These are phyloP conservation scores for Colletotrichum cereale DNA, from an alignment of 2,329 filamentous ascomycete species.

Conservation along the genomic window DNA sequence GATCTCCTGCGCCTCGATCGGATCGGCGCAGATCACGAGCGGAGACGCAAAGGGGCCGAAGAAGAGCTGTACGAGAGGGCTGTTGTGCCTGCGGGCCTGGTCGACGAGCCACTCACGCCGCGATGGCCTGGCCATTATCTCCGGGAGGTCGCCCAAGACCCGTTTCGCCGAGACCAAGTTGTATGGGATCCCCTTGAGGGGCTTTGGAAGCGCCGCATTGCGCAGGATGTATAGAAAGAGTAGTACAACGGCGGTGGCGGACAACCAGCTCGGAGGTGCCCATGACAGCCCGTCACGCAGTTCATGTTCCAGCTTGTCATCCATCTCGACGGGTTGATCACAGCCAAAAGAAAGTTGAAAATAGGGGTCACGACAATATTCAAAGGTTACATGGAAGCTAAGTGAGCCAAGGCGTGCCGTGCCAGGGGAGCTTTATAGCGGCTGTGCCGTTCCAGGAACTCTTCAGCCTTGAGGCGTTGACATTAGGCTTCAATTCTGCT, in stretches of 20 bases:
- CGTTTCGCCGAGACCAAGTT: conserved; percentile 40
- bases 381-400: accelerated
- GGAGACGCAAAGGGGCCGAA: conserved; percentile 48
- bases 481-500: background rate
- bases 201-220: conserved; percentile 43
- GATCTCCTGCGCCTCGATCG: conserved; percentile 50
- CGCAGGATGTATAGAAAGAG: background rate
- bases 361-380: background rate
- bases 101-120: conserved; percentile 45
- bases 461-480: too few species aligned
- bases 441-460: background rate
- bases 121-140: conserved; percentile 14
- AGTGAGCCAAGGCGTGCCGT: too few species aligned
- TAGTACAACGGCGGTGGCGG: background rate
- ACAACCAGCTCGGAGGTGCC: background rate
- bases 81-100: conserved; percentile 43
- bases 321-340: background rate
- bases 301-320: background rate
- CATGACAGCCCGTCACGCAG: background rate
- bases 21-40: conserved; percentile 49
- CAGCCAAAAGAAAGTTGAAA: too few species aligned
- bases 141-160: conserved; percentile 45
- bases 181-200: conserved; percentile 48
- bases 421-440: background rate
- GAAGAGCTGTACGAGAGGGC: conserved; percentile 51